A percentile compares a stretch with the other conserved stretches of the same genome.
phyloP scores from a whole-genome alignment of 139 green algal genomes.

The Chara braunii region DNA sequence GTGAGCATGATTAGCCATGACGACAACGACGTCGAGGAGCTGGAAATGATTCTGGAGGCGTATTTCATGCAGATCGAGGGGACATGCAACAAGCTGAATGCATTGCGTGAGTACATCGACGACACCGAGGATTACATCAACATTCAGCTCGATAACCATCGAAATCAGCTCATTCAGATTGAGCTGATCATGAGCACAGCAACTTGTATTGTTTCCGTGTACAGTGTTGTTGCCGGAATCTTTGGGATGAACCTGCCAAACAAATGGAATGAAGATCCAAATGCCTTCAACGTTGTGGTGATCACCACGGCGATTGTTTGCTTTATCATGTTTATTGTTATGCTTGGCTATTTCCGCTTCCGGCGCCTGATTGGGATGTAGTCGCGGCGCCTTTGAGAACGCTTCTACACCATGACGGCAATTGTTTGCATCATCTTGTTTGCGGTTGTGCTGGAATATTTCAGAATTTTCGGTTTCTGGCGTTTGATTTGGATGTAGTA shows the following conservation, averaged over 20 bases:
- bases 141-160: constrained; percentile 72
- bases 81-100: constrained; percentile 44
- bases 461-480: too few species aligned
- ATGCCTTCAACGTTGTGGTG: too few species aligned
- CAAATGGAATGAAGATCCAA: constrained; percentile 20
- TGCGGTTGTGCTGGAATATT: too few species aligned
- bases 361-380: too few species aligned
- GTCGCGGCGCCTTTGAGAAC: too few species aligned
- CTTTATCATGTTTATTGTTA: too few species aligned
- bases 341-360: too few species aligned
- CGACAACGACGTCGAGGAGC: constrained; percentile 34
- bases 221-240: constrained; percentile 56
- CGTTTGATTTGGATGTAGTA: too few species aligned
- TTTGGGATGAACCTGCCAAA: constrained; percentile 92
- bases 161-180: constrained; percentile 50
- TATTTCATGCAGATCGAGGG: constrained; percentile 34
- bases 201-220: constrained; percentile 10
- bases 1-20: constrained; percentile 7
- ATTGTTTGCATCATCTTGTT: too few species aligned
- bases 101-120: constrained; percentile 36
- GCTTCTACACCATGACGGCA: too few species aligned
- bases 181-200: constrained; percentile 29
- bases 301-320: too few species aligned
- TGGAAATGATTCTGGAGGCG: constrained; percentile 40
- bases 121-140: constrained; percentile 43